A percentile compares a stretch with the other conserved stretches of the same genome.
phyloP scores from a whole-genome alignment of 2,329 filamentous ascomycete species.

The Aspergillus sclerotialis region DNA sequence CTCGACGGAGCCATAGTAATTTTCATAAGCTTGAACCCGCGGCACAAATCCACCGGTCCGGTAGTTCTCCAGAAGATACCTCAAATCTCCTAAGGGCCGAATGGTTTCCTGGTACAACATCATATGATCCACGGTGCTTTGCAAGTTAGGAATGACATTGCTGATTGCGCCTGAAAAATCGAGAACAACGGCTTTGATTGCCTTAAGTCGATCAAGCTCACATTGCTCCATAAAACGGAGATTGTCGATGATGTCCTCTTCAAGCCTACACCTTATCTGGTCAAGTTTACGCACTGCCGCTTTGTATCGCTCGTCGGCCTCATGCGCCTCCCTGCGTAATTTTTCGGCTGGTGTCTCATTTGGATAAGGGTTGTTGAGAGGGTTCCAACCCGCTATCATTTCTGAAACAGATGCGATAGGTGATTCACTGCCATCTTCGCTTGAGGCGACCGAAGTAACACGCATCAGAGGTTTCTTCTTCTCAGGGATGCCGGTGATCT shows the following conservation, averaged over 20 bases:
- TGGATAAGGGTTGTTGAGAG: conserved; percentile 80
- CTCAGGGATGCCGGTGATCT: conserved; percentile 78
- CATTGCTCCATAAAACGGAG: conserved; percentile 95
- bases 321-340: conserved; percentile 77
- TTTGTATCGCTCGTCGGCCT: conserved; percentile 93
- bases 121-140: conserved; percentile 96
- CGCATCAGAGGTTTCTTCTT: conserved; percentile 70
- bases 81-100: conserved; percentile 81
- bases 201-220: conserved; percentile 90
- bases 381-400: conserved; percentile 87
- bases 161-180: conserved; percentile 97
- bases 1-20: conserved; percentile 97
- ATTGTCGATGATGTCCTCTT: conserved; percentile 88
- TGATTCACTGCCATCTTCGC: conserved; percentile 61
- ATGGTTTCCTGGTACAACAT: conserved; percentile 98
- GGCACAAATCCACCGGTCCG: conserved; percentile 89
- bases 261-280: conserved; percentile 83
- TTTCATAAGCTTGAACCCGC: conserved; percentile 89
- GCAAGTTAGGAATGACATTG: conserved; percentile 93
- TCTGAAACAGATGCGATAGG: conserved; percentile 81
- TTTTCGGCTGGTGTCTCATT: conserved; percentile 87
- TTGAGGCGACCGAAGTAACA: conserved; percentile 64
- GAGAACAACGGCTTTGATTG: conserved; percentile 94
- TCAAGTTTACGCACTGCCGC: conserved; percentile 77
- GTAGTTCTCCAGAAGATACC: conserved; percentile 95